phyloP scores from a whole-genome alignment of 352 stramenopile genomes.

The Globisporangium carolinianum region DNA sequence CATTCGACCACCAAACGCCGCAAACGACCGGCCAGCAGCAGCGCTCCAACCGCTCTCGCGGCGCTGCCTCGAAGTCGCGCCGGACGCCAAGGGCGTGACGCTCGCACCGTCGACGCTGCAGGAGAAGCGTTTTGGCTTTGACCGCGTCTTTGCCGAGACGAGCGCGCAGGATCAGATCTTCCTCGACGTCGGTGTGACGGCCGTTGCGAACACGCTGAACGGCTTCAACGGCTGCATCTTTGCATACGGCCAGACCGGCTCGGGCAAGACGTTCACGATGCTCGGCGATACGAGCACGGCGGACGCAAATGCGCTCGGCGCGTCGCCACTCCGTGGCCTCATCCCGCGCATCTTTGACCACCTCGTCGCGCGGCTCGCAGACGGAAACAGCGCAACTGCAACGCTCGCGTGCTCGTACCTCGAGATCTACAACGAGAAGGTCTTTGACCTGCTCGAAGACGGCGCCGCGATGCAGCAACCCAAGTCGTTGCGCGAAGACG shows the following conservation, averaged over 20 bases:
- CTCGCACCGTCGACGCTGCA: conserved; percentile 52
- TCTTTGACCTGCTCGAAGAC: conserved; percentile 82
- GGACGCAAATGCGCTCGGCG: conserved; percentile 21
- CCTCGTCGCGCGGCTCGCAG: conserved; percentile 51
- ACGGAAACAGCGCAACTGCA: conserved; percentile 33
- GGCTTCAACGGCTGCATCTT: conserved; percentile 89
- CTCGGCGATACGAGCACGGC: conserved; percentile 31
- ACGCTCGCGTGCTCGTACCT: conserved; percentile 79
- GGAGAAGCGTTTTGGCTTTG: conserved; percentile 82
- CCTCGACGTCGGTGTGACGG: conserved; percentile 54
- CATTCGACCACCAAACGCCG: conserved; percentile 30
- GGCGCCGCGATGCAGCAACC: conserved; percentile 35
- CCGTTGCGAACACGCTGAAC: conserved; percentile 76
- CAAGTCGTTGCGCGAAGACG: conserved; percentile 73
- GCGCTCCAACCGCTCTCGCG: conserved; percentile 10
- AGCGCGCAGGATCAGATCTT: conserved; percentile 80
- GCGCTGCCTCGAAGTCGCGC: conserved; percentile 51
- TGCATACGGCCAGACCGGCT: conserved; percentile 85
- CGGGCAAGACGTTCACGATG: conserved; percentile 88
- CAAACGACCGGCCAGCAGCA: conserved; percentile 6
- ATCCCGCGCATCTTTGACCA: conserved; percentile 82
- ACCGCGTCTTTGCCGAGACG: conserved; percentile 66
- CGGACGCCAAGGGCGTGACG: conserved; percentile 50
- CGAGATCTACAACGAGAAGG: conserved; percentile 90
- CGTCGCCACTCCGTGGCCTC: conserved; percentile 54